phyloP scores from a whole-genome alignment of 805 yeast species.

The Candida insectalens region DNA sequence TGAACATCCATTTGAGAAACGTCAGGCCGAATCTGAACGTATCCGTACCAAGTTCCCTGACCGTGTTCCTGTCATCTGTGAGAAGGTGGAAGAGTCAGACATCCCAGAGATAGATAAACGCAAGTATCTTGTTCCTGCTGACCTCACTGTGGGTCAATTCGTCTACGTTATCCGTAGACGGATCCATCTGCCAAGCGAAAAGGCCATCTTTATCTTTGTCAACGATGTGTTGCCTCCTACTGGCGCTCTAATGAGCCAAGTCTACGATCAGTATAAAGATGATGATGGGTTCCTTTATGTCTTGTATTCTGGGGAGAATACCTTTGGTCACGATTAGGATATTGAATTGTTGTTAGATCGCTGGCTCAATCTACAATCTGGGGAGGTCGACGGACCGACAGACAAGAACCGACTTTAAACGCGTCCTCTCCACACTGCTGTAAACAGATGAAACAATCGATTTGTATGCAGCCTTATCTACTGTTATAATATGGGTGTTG shows the following conservation, averaged over 20 bases:
- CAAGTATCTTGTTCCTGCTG: slow-evolving; percentile 93
- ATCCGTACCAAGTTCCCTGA: slow-evolving; percentile 83
- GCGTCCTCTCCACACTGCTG: too few species aligned
- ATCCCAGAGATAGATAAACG: slow-evolving; percentile 95
- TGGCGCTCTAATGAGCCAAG: slow-evolving; percentile 90
- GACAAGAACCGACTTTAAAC: too few species aligned
- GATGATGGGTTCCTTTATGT: slow-evolving; percentile 96
- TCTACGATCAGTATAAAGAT: slow-evolving; percentile 95
- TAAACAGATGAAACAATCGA: too few species aligned
- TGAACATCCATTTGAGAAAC: slow-evolving; percentile 91
- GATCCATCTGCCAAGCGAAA: slow-evolving; percentile 90
- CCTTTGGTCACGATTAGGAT: slow-evolving; percentile 90
- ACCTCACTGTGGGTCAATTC: slow-evolving; percentile 94
- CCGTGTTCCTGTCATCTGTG: slow-evolving; percentile 95
- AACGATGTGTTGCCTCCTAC: slow-evolving; percentile 97
- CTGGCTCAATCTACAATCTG: background rate
- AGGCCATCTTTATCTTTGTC: slow-evolving; percentile 95
- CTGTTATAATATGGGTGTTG: too few species aligned
- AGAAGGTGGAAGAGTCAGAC: slow-evolving; percentile 93
- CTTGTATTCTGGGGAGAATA: slow-evolving; percentile 94
- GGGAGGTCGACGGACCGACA: too few species aligned
- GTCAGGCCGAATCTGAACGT: slow-evolving; percentile 90
- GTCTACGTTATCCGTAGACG: slow-evolving; percentile 96
- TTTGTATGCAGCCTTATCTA: too few species aligned
- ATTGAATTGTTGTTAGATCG: slow-evolving; percentile 7